These are phyloP conservation scores for Camillea tinctor DNA, from an alignment of 2,329 filamentous ascomycete species.

Conservation along the genomic window DNA sequence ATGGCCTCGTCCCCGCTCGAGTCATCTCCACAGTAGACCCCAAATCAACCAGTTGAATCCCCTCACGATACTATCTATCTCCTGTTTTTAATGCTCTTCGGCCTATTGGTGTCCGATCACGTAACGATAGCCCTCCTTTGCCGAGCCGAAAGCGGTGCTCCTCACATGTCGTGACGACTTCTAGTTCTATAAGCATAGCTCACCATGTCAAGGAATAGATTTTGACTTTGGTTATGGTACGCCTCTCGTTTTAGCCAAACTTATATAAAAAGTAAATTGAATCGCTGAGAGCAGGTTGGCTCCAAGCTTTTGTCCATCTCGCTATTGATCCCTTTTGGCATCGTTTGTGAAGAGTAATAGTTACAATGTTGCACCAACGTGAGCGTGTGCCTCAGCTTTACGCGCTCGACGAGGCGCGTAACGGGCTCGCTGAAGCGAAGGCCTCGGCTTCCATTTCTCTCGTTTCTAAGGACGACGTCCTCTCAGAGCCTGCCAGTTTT, in stretches of 20 bases:
- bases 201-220: neutral
- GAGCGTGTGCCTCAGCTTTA: constrained; percentile 29
- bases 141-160: neutral
- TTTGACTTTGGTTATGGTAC: neutral
- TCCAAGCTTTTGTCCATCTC: neutral
- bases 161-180: neutral
- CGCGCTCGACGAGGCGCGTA: constrained; percentile 14
- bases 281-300: neutral
- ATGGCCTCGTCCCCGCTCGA: neutral
- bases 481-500: constrained; percentile 50
- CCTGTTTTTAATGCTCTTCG: neutral
- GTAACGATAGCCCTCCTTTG: neutral
- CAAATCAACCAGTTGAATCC: neutral
- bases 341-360: neutral
- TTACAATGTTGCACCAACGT: constrained; percentile 26
- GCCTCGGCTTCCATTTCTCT: constrained; percentile 38
- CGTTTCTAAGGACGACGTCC: constrained; percentile 35
- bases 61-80: neutral
- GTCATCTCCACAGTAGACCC: neutral
- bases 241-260: neutral
- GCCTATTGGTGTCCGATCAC: neutral
- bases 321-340: neutral
- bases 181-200: neutral
- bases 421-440: constrained; percentile 2
- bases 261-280: neutral